Conservation (phyloP, 2,329 filamentous ascomycete species). For the Alternaria viburni region DNA sequence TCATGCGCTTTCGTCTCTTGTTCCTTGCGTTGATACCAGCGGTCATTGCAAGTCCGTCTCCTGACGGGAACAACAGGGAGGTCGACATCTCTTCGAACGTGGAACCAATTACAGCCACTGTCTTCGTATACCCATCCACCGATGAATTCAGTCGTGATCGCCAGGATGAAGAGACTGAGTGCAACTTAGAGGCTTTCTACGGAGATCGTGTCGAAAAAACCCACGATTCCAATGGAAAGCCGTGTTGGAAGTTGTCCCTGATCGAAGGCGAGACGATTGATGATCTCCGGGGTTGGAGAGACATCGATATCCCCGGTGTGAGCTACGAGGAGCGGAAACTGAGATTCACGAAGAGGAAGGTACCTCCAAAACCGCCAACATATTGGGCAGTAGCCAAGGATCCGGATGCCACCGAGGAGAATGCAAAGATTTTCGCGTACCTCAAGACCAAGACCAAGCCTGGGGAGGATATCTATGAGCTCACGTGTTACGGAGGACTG, state of each 20-base stretch:
- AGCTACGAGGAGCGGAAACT: background rate
- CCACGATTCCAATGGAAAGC: background rate
- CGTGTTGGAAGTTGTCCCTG: background rate
- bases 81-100: background rate
- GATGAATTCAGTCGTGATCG: background rate
- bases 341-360: background rate
- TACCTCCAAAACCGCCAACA: background rate
- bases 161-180: background rate
- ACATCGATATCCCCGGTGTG: background rate
- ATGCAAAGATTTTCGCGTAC: background rate
- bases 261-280: background rate
- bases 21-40: background rate
- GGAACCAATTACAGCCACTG: background rate
- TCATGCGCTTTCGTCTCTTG: background rate
- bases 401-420: background rate
- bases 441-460: background rate
- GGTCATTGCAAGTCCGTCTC: background rate
- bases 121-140: background rate
- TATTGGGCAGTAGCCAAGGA: background rate
- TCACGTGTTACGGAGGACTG: background rate
- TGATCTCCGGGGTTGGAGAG: background rate
- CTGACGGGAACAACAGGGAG: background rate
- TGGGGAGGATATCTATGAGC: background rate
- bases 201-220: background rate
- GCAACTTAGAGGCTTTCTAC: background rate